Conservation (phyloP, 2,329 filamentous ascomycete species). For the Ilyonectria sp. region DNA sequence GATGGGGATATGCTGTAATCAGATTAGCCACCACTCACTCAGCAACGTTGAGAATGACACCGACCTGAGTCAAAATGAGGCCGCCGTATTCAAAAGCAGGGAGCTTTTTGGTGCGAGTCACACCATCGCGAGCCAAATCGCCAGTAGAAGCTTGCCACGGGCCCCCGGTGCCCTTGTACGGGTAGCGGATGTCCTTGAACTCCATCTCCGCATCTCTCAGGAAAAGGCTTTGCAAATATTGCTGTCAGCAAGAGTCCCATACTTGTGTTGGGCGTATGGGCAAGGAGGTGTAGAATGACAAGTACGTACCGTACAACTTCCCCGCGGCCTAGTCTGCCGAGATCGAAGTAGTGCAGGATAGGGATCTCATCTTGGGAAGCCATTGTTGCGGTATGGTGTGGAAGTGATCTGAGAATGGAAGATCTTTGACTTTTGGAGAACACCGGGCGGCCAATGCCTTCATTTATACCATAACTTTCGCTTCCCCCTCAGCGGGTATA, state of each 20-base stretch:
- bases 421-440: not conserved
- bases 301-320: conserved; percentile 46
- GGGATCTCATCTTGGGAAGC: conserved; percentile 18
- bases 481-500: not conserved
- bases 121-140: conserved; percentile 46
- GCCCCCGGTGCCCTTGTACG: conserved; percentile 32
- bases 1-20: conserved; percentile 38
- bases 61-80: conserved; percentile 42
- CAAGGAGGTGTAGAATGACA: not conserved
- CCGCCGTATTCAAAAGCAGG: conserved; percentile 56
- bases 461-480: not conserved
- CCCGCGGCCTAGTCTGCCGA: conserved; percentile 48
- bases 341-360: conserved; percentile 45
- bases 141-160: conserved; percentile 40
- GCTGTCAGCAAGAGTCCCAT: not conserved
- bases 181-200: conserved; percentile 38
- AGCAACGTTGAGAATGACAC: not conserved
- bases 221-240: conserved; percentile 28
- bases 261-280: no score
- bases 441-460: not conserved
- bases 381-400: conserved; percentile 8
- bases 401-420: not conserved
- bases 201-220: conserved; percentile 37
- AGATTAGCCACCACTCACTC: not conserved
- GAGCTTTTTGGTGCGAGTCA: conserved; percentile 51